These are phyloP conservation scores for Lactarius quietus DNA, from an alignment of 768 basidiomycete species.

Conservation along the genomic window DNA sequence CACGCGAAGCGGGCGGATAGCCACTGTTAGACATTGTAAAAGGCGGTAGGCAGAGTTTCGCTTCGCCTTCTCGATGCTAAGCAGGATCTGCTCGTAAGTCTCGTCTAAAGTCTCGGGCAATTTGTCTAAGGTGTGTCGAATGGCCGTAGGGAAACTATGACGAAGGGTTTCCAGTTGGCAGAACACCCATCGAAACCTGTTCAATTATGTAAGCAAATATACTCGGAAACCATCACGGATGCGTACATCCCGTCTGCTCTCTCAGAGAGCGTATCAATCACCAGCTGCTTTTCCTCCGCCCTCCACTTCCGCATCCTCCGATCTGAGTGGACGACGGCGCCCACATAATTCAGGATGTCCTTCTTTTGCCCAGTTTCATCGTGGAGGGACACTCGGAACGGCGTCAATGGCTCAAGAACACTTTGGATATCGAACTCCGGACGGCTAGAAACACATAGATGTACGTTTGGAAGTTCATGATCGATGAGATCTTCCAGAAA, in stretches of 20 bases:
- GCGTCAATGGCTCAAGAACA: neutral
- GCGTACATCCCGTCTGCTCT: neutral
- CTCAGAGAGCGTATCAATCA: neutral
- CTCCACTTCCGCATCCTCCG: constrained; percentile 2
- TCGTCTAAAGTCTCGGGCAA: neutral
- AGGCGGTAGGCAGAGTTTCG: neutral
- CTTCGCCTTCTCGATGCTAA: neutral
- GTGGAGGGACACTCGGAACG: neutral
- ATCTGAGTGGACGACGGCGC: neutral
- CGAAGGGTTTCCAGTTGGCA: neutral
- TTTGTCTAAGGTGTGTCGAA: neutral
- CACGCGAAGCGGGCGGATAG: neutral
- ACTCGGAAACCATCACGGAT: too few relatives aligned
- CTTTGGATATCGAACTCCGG: neutral
- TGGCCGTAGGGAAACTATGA: neutral
- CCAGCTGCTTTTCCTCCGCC: neutral
- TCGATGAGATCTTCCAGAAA: neutral
- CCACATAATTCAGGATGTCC: neutral
- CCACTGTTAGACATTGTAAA: neutral
- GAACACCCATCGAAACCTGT: neutral
- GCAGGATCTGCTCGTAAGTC: neutral
- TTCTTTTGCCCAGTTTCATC: neutral
- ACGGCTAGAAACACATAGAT: neutral
- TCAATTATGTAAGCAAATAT: neutral
- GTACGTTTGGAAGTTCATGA: neutral